These are phyloP conservation scores for Trichoderma simmonsii DNA, from an alignment of 2,329 filamentous ascomycete species.

Conservation along the genomic window DNA sequence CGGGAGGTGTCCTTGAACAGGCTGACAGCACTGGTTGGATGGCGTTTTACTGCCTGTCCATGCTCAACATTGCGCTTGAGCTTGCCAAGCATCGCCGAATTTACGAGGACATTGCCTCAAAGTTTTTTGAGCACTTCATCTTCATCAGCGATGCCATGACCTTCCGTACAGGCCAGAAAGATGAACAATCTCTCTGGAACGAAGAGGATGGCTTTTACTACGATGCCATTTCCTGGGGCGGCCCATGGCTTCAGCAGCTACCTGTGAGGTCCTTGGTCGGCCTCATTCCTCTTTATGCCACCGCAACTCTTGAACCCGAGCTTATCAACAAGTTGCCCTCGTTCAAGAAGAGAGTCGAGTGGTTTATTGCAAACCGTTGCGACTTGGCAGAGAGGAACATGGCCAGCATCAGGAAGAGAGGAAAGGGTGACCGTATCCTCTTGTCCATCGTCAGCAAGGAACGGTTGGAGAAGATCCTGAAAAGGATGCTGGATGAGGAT, in stretches of 20 bases:
- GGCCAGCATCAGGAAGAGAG: constrained; percentile 84
- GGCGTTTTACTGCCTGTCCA: constrained; percentile 94
- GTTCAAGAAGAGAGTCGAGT: constrained; percentile 90
- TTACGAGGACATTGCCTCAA: constrained; percentile 95
- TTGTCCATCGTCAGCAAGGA: constrained; percentile 91
- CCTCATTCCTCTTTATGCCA: constrained; percentile 88
- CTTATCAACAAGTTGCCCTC: constrained; percentile 86
- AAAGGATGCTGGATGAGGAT: constrained; percentile 88
- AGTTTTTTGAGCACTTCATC: constrained; percentile 98
- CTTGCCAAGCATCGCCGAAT: constrained; percentile 91
- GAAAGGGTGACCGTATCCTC: constrained; percentile 84
- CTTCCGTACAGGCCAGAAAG: constrained; percentile 66
- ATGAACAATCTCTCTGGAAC: constrained; percentile 88
- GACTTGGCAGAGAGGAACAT: constrained; percentile 92
- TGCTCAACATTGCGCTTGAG: constrained; percentile 95
- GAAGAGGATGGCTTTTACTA: constrained; percentile 98
- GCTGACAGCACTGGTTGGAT: constrained; percentile 99
- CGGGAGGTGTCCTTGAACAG: constrained; percentile 89
- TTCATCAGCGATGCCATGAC: constrained; percentile 98
- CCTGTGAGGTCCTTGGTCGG: constrained; percentile 90
- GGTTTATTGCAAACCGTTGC: constrained; percentile 86
- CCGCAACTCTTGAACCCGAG: constrained; percentile 88
- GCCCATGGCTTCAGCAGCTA: constrained; percentile 88
- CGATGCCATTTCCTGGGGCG: constrained; percentile 94
- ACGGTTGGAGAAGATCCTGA: constrained; percentile 81